Conservation (phyloP, 257 asterid species). For the Nicotiana tomentosiformis region DNA sequence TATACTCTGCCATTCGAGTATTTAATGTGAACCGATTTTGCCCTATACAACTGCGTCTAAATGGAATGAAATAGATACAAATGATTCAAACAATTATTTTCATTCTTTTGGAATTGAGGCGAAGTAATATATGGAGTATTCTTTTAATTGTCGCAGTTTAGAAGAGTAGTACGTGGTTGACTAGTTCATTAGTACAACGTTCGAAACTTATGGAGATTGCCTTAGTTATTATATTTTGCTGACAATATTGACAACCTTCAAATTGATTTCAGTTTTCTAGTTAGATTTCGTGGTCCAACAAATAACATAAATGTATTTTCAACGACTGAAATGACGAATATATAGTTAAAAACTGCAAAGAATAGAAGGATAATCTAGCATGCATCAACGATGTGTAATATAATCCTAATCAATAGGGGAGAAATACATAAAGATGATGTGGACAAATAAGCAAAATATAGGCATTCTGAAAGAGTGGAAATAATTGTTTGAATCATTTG, state of each 20-base stretch:
- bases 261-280: neutral
- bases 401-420: neutral
- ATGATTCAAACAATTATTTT: neutral
- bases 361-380: neutral
- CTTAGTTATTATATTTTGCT: neutral
- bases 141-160: too few relatives aligned
- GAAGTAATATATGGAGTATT: too few relatives aligned
- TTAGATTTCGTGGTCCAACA: neutral
- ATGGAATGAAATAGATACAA: neutral
- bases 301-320: neutral
- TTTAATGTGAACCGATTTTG: too few relatives aligned
- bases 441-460: too few relatives aligned
- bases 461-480: too few relatives aligned
- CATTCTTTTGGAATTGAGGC: too few relatives aligned
- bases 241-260: neutral
- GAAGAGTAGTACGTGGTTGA: neutral
- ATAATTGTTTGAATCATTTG: too few relatives aligned
- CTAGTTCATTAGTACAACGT: neutral
- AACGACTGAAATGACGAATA: neutral
- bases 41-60: neutral
- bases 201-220: neutral
- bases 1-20: too few relatives aligned
- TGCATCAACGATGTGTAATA: neutral
- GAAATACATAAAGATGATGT: too few relatives aligned
- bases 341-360: neutral